phyloP scores from a whole-genome alignment of 495 filamentous ascomycete genomes.

The Poronia punctata region DNA sequence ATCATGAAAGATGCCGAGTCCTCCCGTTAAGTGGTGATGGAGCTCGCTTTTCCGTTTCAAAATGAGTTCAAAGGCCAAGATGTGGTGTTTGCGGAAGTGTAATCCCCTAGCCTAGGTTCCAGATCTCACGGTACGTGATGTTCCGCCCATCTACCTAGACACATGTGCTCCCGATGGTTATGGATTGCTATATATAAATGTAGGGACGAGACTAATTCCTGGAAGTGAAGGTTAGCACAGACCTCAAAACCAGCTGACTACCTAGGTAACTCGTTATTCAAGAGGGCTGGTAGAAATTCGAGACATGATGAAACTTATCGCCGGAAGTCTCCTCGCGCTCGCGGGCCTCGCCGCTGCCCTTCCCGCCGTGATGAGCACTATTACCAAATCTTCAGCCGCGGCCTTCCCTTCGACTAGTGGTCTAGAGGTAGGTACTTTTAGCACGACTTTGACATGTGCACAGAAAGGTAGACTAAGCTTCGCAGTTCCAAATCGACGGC shows the following conservation, averaged over 20 bases:
- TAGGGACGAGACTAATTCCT: no score
- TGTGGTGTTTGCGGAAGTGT: slow-evolving; percentile 1
- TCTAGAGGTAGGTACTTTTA: slow-evolving; percentile 3
- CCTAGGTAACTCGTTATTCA: no score
- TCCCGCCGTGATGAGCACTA: slow-evolving; percentile 2
- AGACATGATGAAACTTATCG: slow-evolving; percentile 20
- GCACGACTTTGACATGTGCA: no score
- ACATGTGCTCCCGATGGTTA: not conserved
- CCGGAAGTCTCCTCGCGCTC: slow-evolving; percentile 15
- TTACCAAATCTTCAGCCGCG: not conserved
- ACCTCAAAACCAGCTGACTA: no score
- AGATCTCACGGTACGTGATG: not conserved
- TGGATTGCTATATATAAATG: no score
- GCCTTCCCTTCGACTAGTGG: slow-evolving; percentile 1
- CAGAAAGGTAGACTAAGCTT: no score
- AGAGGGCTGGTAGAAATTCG: no score
- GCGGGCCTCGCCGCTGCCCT: slow-evolving; percentile 4
- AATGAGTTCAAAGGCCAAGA: slow-evolving; percentile 7
- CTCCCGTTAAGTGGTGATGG: slow-evolving; percentile 17
- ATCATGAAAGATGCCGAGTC: no score
- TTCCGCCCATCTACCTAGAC: no score
- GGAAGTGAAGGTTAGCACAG: no score
- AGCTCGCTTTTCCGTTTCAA: slow-evolving; percentile 20
- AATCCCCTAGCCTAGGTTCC: slow-evolving; percentile 5
- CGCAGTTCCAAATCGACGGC: slow-evolving; percentile 55